Base-by-base conservation (phyloP, 768 basidiomycete species). In the Mycena galopus region DNA sequence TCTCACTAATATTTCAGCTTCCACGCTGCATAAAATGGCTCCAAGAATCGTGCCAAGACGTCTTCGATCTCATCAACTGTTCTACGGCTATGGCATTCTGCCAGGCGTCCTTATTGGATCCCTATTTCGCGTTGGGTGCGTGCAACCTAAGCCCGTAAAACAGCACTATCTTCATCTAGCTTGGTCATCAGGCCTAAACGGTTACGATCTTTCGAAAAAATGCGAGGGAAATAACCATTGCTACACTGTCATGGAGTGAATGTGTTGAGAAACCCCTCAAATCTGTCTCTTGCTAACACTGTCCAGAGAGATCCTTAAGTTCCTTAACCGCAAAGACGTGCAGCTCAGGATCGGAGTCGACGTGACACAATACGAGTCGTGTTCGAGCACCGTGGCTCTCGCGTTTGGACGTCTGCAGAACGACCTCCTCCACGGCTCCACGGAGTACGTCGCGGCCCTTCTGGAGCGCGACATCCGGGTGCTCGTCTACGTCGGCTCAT, bases 381-480 rank as follows among this genome's bases (percentile, higher is more conserved):
- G 84, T 78, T 84, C 81, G 23, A 50, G 73, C 51, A 66, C 70
- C 10, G 87, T 92, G 32, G 78, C 75, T 32, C 0, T 25, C 10
- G 21, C 84, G 82, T 10, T 92, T 91, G 76, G 6, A 16, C 51
- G 51, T 37, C 44, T 58, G 2, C 71, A 82, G 19, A 75, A 82
- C 27, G 88, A 88, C 71, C 47, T 56, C n/a, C 21, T 65, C 21
- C 79, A 83, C 33, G 79, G 84, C 72, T 77, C 89, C 72, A 80
- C 86, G 78, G 78, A 87, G 80, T 87, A 90, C 76, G 85, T 90
- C 72, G 82, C 85, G 7, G 85, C 82, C 2, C 84, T 92, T 59
- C 86, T 92, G 14, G 91, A 92, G 72, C 84, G 90, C 27, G 88
- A 86, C 2, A 79, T 93, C 21, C 84, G 87, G 2, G 83, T 90